Base-by-base conservation (phyloP, 2,329 filamentous ascomycete species). In the Trichoderma koningii region DNA sequence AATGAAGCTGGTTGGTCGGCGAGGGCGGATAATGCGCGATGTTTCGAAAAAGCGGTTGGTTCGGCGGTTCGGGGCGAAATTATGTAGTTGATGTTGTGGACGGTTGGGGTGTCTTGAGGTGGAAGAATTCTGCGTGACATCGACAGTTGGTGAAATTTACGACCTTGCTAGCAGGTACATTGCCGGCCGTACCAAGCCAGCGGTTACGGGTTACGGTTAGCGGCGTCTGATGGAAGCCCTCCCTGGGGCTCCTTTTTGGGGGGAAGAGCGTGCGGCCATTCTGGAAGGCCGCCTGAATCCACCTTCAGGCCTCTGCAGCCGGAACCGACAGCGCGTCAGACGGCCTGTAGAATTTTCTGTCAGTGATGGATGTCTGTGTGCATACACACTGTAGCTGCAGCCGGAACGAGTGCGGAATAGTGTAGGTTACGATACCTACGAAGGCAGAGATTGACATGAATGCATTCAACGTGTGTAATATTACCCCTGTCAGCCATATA, bases 81-180 rank as follows among this genome's bases (percentile, higher is more conserved):
- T 64, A 56, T 64, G 61, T 50, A 50, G 50, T 62, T 38, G 64
- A 48, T 10, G 61, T 64, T 55, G 61, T 64, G 61, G 61, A 64
- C 56, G 30, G 48, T 60, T 64, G 44, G 52, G 61, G 52, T 64
- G 55, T 30, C 61, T 52, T 51, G 42, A 47, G 28, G 64, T 62
- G 45, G 38, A 63, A 66, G 57, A 66, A 66, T 66, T 66, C 64
- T 66, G 64, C 64, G 64, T 66, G 64, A 66, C 64, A 62, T 66
- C 56, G 64, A 65, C 42, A 34, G 45, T 52, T 66, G 48, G 56
- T 50, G 50, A 60, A 64, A 65, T 65, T 65, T 65, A 57, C 53
- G 53, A 56, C 53, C 53, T 59, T 38, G 26, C 53, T 56, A 52
- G 51, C 61, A 55, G 38, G 61, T 63, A 63, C 61, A 63, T 63